phyloP scores from a whole-genome alignment of 345 rosid genomes.

The Camelina sativa region DNA sequence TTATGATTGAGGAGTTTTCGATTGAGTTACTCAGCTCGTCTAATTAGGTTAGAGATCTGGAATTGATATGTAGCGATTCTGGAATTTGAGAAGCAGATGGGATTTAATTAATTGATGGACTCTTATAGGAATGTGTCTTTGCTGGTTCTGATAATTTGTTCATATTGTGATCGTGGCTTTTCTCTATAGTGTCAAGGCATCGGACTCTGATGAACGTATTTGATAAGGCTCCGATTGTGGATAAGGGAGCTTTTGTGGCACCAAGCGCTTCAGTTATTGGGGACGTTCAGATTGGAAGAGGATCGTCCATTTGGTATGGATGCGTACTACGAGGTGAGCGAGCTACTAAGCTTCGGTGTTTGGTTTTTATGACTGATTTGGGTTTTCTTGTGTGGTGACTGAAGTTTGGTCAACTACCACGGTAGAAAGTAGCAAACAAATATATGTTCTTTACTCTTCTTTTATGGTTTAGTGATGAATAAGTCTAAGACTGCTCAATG shows the following conservation, averaged over 20 bases:
- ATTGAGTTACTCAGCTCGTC: slow-evolving; percentile 19
- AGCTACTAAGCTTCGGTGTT: slow-evolving; percentile 13
- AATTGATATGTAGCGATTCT: slow-evolving; percentile 12
- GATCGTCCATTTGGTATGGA: slow-evolving; percentile 93
- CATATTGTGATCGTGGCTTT: slow-evolving; percentile 14
- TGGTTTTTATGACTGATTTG: too few relatives aligned
- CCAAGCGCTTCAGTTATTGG: slow-evolving; percentile 93
- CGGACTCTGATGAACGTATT: slow-evolving; percentile 89
- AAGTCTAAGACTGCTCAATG: slow-evolving; percentile 13
- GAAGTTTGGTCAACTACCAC: slow-evolving; percentile 8
- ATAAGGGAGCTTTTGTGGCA: slow-evolving; percentile 89
- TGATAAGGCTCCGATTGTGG: slow-evolving; percentile 81
- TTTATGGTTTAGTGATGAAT: slow-evolving; percentile 14
- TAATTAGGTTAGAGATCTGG: slow-evolving; percentile 33
- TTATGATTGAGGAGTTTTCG: neutral
- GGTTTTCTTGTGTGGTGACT: too few relatives aligned
- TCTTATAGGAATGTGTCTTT: slow-evolving; percentile 19
- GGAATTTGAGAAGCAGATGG: neutral
- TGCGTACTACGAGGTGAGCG: slow-evolving; percentile 89
- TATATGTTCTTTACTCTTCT: slow-evolving; percentile 1
- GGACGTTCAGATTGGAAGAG: slow-evolving; percentile 80
- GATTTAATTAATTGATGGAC: neutral
- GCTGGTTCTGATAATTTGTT: neutral
- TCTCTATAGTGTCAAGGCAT: slow-evolving; percentile 80
- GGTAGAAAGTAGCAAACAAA: neutral